These are phyloP conservation scores for Xylariaceae sp. DNA, from an alignment of 2,329 filamentous ascomycete genomes.

Conservation along the genomic window DNA sequence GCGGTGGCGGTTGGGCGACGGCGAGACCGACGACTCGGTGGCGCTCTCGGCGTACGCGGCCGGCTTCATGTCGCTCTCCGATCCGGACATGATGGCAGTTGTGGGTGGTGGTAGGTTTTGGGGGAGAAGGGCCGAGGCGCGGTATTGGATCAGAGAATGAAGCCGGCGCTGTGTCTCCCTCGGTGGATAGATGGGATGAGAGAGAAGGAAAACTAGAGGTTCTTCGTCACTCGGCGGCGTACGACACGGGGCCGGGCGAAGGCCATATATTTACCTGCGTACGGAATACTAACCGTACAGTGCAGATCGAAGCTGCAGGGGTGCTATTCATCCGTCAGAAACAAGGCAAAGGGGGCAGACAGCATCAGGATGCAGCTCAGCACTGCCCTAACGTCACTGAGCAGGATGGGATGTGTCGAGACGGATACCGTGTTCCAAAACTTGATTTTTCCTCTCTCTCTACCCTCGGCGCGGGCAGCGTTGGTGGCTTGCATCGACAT, in stretches of 20 bases:
- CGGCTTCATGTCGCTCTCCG: slow-evolving; percentile 9
- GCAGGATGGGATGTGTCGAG: background rate
- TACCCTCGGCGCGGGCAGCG: too few species aligned
- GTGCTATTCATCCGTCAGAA: background rate
- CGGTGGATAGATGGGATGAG: background rate
- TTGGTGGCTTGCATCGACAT: background rate
- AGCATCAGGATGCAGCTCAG: background rate
- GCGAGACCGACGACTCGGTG: slow-evolving; percentile 13
- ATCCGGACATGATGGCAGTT: slow-evolving; percentile 10
- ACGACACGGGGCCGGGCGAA: too few species aligned
- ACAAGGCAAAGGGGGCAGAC: background rate
- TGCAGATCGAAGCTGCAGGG: background rate
- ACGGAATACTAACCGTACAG: too few species aligned
- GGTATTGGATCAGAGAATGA: background rate
- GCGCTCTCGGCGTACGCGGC: slow-evolving; percentile 15
- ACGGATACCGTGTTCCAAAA: slow-evolving; percentile 2
- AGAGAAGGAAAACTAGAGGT: background rate
- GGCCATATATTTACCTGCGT: too few species aligned
- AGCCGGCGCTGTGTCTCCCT: background rate
- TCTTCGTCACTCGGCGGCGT: too few species aligned
- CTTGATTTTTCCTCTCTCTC: too few species aligned
- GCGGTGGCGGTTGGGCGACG: slow-evolving; percentile 13
- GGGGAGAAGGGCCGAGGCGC: background rate
- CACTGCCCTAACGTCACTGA: slow-evolving; percentile 10
- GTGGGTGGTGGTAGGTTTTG: background rate